phyloP scores from a whole-genome alignment of 2,329 filamentous ascomycete genomes.

The Neobulgaria alba region DNA sequence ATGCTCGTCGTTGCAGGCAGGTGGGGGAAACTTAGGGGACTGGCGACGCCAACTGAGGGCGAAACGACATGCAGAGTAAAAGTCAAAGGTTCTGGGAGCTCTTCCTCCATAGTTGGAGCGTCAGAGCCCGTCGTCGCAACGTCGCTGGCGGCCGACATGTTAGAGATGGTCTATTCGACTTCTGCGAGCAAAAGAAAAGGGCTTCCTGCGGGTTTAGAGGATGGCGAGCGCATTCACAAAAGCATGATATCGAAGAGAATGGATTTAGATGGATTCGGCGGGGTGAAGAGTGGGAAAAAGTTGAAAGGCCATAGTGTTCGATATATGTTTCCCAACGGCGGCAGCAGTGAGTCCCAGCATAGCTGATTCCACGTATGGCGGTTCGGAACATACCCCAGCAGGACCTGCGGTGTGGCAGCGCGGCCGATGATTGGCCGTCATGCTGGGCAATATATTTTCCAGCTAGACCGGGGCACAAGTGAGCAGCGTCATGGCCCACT shows the following conservation, averaged over 20 bases:
- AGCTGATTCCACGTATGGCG: too few relatives aligned
- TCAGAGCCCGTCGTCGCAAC: slow-evolving; percentile 4
- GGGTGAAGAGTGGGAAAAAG: neutral
- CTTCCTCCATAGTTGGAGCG: slow-evolving; percentile 16
- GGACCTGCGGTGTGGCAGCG: too few relatives aligned
- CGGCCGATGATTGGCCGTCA: neutral
- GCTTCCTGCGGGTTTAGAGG: neutral
- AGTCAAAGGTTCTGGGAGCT: slow-evolving; percentile 20
- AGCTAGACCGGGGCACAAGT: too few relatives aligned
- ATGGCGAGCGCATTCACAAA: neutral
- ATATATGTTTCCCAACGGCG: neutral
- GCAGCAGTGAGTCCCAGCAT: too few relatives aligned
- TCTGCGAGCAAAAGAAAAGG: neutral
- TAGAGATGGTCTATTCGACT: neutral
- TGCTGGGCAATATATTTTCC: neutral
- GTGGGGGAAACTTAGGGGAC: slow-evolving; percentile 40
- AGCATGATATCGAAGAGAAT: neutral
- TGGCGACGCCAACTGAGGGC: slow-evolving; percentile 45
- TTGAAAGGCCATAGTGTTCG: neutral
- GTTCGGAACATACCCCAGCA: too few relatives aligned
- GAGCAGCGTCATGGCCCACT: too few relatives aligned
- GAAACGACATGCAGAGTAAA: slow-evolving; percentile 52
- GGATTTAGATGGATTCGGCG: neutral
- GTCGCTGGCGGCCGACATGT: slow-evolving; percentile 17
- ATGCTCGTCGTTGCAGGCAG: slow-evolving; percentile 45